Base-by-base conservation (phyloP, 805 yeast genomes). In the Candida wancherniae region DNA sequence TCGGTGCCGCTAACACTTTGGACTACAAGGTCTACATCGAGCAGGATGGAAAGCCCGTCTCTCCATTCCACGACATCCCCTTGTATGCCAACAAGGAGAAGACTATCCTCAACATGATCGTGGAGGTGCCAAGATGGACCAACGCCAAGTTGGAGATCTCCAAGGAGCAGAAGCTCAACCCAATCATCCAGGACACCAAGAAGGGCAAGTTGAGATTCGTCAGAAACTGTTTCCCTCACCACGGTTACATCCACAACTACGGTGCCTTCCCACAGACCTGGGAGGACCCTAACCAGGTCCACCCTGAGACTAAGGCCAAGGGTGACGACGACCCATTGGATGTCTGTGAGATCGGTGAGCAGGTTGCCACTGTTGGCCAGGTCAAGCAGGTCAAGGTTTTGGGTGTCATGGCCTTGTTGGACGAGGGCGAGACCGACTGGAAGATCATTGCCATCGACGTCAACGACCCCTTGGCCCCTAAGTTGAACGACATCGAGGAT, bases 371-470 rank as follows among this genome's bases (percentile, higher is more conserved):
- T 15, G 61, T 69, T 19, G 80, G 80, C 33, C 67, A 68, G 41
- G 63, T 82, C 29, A 73, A 69, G 51, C 74, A 65, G 46, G 49
- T 45, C 25, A 43, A 83, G 58, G 71, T 83, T 5, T 64, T 84
- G 36, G 92, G 92, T 32, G 79, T 83, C 24, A 61, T 84, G 62
- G 92, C 87, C 4, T 63, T 84, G 48, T 76, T 84, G 37, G 94
- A 84, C 50, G 97, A 88, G 60, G 97, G 96, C 46, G 98, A 92
- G 65, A 73, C 95, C 36, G 98, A 90, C 65, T 90, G 97, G 97
- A 85, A 85, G 61, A 68, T 85, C 19, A 73, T 85, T 36, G 85
- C 72, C 12, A 80, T 85, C 34, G 80, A 80, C 49, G 62, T 67
- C 18, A 62, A 69, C 31, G 94, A 84, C 54, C 80, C 84, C 26